Evolutionary conservation across 176 grass and related monocot species (phyloP).

Genomic region (Eremochloa ophiuroides): DNA sequence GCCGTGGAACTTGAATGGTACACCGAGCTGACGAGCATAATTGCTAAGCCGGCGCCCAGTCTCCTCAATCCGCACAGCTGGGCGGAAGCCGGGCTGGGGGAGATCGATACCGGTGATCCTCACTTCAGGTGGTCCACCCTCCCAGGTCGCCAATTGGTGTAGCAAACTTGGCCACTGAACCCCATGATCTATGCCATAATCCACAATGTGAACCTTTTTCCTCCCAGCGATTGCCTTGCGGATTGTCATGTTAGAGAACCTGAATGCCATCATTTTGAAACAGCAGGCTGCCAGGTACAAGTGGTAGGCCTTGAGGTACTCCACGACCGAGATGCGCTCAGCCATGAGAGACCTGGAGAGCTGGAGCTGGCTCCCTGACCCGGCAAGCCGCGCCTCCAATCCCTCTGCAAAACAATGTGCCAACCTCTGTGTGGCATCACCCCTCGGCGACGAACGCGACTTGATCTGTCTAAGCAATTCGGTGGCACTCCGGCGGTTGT

Average conservation of each 20-base stretch:
- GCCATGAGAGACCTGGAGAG: slow-evolving; percentile 14
- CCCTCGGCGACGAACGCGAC: slow-evolving; percentile 31
- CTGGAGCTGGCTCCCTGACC: slow-evolving; percentile 47
- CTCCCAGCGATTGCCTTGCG: not conserved
- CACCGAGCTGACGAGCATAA: slow-evolving; percentile 5
- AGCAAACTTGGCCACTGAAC: slow-evolving; percentile 35
- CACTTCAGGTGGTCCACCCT: slow-evolving; percentile 43
- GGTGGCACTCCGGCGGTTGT: slow-evolving; percentile 25
- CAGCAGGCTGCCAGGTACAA: slow-evolving; percentile 39
- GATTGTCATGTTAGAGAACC: slow-evolving; percentile 36
- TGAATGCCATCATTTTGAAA: slow-evolving; percentile 19
- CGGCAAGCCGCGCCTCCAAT: slow-evolving; percentile 50
- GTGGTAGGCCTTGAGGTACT: slow-evolving; percentile 14
- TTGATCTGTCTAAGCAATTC: slow-evolving; percentile 53
- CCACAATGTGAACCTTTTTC: slow-evolving; percentile 41
- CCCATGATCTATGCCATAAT: slow-evolving; percentile 34
- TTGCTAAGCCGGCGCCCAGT: slow-evolving; percentile 33
- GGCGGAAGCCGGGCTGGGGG: slow-evolving; percentile 47
- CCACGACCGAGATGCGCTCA: slow-evolving; percentile 15
- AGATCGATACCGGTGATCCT: slow-evolving; percentile 42
- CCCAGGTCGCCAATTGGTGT: too few species aligned
- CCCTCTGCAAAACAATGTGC: slow-evolving; percentile 55
- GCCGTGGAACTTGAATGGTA: slow-evolving; percentile 33
- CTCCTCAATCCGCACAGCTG: slow-evolving; percentile 26
- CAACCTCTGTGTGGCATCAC: slow-evolving; percentile 38